phyloP scores from a whole-genome alignment of 148 eudicot species.

The Rhododendron kiyosumense region DNA sequence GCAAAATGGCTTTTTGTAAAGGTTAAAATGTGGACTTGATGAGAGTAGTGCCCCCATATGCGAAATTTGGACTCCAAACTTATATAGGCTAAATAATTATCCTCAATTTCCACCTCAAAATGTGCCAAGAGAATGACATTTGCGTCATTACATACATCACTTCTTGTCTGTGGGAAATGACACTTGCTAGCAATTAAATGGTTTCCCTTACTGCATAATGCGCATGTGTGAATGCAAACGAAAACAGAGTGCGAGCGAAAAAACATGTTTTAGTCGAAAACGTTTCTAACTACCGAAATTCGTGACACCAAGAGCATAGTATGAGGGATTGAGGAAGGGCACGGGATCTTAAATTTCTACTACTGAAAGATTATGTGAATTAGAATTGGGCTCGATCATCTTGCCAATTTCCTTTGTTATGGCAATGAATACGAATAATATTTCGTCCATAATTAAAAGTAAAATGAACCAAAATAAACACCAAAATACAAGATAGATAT shows the following conservation, averaged over 20 bases:
- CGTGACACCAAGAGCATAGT: too few relatives aligned
- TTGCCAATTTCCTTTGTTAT: too few relatives aligned
- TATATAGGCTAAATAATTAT: background rate
- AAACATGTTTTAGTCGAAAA: too few relatives aligned
- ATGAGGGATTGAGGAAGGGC: too few relatives aligned
- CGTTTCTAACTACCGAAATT: too few relatives aligned
- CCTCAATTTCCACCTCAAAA: background rate
- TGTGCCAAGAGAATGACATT: background rate
- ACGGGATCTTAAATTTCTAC: background rate
- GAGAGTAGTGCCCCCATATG: background rate
- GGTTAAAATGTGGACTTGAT: background rate
- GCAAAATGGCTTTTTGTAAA: conserved; percentile 1
- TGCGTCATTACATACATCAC: background rate
- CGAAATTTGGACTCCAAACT: background rate
- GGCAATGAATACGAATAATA: too few relatives aligned
- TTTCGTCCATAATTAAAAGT: too few relatives aligned
- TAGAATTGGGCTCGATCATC: background rate
- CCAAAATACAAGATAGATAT: too few relatives aligned
- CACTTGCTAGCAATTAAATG: background rate
- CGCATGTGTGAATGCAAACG: background rate
- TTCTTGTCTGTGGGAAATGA: background rate
- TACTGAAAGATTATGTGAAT: background rate
- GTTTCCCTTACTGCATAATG: background rate
- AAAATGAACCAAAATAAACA: too few relatives aligned
- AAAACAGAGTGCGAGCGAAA: too few relatives aligned